Conservation (phyloP, 768 basidiomycete genomes). For the Fomitopsis pulvina region DNA sequence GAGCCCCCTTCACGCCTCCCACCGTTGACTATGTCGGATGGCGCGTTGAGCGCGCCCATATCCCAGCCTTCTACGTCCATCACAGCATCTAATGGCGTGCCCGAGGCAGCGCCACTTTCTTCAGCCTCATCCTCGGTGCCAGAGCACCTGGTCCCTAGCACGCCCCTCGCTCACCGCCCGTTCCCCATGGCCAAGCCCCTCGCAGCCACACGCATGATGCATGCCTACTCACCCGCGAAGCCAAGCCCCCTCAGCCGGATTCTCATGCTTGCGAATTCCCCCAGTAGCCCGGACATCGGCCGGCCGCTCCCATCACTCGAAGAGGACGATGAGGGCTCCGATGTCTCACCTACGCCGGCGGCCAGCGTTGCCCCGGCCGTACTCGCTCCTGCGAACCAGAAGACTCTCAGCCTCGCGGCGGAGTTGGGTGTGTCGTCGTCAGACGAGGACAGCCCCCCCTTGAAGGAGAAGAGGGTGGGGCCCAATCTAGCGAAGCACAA, state of each 20-base stretch:
- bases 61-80: background rate
- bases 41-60: background rate
- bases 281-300: conserved; percentile 14
- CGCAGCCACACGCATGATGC: conserved; percentile 54
- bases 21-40: background rate
- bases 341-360: conserved; percentile 11
- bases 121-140: background rate
- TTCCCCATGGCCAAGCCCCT: conserved; percentile 72
- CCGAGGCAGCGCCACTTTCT: background rate
- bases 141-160: conserved; percentile 18
- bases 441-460: conserved; percentile 39
- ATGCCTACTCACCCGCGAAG: conserved; percentile 76
- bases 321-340: conserved; percentile 13
- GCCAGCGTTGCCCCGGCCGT: conserved; percentile 7
- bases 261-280: conserved; percentile 60
- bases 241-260: conserved; percentile 80
- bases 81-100: background rate
- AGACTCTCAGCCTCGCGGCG: conserved; percentile 30
- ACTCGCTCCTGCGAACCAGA: conserved; percentile 9
- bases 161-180: conserved; percentile 32
- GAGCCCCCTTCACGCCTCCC: background rate
- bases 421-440: conserved; percentile 33
- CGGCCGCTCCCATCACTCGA: conserved; percentile 13
- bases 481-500: conserved; percentile 22
- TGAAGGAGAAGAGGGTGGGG: conserved; percentile 42